A percentile compares a stretch with the other conserved stretches of the same genome.
These are phyloP conservation scores for Aspergillus sparsus DNA, from an alignment of 495 filamentous ascomycete genomes.

Conservation along the genomic window DNA sequence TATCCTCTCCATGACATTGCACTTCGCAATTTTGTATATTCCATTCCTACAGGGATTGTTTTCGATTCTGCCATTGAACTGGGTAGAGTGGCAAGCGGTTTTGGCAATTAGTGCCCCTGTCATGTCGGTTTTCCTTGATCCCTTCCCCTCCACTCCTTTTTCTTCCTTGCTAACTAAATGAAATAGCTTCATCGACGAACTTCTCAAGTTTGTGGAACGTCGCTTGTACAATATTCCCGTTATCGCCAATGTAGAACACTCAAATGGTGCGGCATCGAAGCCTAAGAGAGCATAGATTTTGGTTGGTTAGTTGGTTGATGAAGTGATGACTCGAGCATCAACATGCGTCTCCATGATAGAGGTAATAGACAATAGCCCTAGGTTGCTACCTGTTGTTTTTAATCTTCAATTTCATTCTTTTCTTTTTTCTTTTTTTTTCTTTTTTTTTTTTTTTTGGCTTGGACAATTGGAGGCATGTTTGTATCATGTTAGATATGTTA, in stretches of 20 bases:
- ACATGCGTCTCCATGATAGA: slow-evolving; percentile 16
- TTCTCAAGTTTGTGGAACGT: slow-evolving; percentile 80
- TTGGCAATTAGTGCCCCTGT: slow-evolving; percentile 86
- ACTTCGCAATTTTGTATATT: slow-evolving; percentile 91
- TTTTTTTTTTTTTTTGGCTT: slow-evolving; percentile 16
- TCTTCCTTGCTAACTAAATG: slow-evolving; percentile 23
- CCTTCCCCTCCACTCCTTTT: neutral
- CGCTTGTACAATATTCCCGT: slow-evolving; percentile 46
- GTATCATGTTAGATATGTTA: slow-evolving; percentile 24
- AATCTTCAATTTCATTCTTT: neutral
- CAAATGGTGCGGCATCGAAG: slow-evolving; percentile 40
- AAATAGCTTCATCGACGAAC: slow-evolving; percentile 80
- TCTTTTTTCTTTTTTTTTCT: slow-evolving; percentile 14
- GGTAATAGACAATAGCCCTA: slow-evolving; percentile 30
- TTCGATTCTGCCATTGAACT: slow-evolving; percentile 85
- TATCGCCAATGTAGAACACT: slow-evolving; percentile 22
- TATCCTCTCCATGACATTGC: slow-evolving; percentile 88
- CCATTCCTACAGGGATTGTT: slow-evolving; percentile 89
- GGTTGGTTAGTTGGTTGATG: slow-evolving; percentile 30
- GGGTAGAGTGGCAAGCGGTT: slow-evolving; percentile 92
- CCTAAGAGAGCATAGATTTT: slow-evolving; percentile 41
- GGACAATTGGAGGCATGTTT: slow-evolving; percentile 22
- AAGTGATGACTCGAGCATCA: slow-evolving; percentile 26
- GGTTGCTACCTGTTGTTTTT: neutral
- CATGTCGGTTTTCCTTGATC: slow-evolving; percentile 56